Percentiles rank a stretch among this genome's conserved stretches.
Evolutionary conservation across 164 flowering plant species (phyloP).

Genomic region (Vitis rupestris): DNA sequence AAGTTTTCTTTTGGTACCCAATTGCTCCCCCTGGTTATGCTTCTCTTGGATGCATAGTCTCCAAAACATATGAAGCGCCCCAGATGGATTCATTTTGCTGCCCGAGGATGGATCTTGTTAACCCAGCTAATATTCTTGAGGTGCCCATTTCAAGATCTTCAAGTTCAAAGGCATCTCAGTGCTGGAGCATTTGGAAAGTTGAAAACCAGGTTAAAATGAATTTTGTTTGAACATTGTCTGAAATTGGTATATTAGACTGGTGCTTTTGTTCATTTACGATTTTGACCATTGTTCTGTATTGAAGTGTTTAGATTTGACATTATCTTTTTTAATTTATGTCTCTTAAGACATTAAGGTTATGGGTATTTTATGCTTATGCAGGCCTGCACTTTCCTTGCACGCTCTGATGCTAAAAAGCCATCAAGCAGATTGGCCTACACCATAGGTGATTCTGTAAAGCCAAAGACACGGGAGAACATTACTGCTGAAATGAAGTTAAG

Average conservation of each 20-base stretch:
- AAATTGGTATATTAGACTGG: not conserved
- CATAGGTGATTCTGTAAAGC: constrained; percentile 80
- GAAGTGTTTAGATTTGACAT: not conserved
- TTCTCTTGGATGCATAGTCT: constrained; percentile 84
- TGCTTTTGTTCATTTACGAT: not conserved
- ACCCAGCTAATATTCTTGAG: constrained; percentile 70
- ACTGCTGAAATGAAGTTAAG: constrained; percentile 87
- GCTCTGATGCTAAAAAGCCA: constrained; percentile 83
- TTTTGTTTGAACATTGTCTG: not conserved
- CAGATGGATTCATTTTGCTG: constrained; percentile 64
- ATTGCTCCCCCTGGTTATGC: constrained; percentile 98
- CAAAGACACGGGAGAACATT: constrained; percentile 77
- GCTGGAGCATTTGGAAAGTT: constrained; percentile 98
- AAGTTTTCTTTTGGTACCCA: constrained; percentile 96
- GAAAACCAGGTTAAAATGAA: constrained; percentile 77
- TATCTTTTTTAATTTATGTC: not conserved
- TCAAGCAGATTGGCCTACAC: constrained; percentile 77
- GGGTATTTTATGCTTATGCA: constrained; percentile 23
- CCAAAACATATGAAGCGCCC: constrained; percentile 75
- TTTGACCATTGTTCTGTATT: not conserved
- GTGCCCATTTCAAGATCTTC: constrained; percentile 71
- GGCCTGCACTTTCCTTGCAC: constrained; percentile 97
- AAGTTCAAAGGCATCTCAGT: constrained; percentile 63
- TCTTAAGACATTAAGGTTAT: not conserved
- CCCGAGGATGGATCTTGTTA: constrained; percentile 89